These are phyloP conservation scores for Gyromitra esculenta DNA, from an alignment of 2,329 filamentous ascomycete species.

Conservation along the genomic window DNA sequence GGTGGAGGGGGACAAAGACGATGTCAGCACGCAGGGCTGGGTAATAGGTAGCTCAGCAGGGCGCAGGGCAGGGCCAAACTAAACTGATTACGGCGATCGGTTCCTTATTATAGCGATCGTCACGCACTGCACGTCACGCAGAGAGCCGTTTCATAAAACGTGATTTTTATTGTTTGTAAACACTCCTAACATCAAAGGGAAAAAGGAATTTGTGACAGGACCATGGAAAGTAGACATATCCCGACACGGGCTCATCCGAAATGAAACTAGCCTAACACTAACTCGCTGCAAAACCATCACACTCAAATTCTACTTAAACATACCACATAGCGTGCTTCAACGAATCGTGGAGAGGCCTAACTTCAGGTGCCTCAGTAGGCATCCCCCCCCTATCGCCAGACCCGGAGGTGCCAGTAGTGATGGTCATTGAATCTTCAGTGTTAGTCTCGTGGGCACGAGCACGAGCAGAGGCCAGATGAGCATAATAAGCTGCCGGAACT, in stretches of 20 bases:
- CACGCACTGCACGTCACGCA: conserved; percentile 10
- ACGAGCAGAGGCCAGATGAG: conserved; percentile 85
- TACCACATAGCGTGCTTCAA: conserved; percentile 54
- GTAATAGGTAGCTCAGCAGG: conserved; percentile 38
- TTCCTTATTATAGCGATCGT: conserved; percentile 17
- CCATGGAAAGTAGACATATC: conserved; percentile 27
- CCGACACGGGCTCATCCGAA: conserved; percentile 23
- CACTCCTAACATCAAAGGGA: conserved; percentile 25
- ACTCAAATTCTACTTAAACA: conserved; percentile 41
- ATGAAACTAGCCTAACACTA: conserved; percentile 5
- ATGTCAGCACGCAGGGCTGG: conserved; percentile 47
- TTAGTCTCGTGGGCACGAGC: conserved; percentile 75
- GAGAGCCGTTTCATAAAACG: neutral
- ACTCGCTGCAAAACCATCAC: conserved; percentile 19
- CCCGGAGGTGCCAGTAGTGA: conserved; percentile 43
- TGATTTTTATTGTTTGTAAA: conserved; percentile 25
- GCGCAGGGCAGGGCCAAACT: conserved; percentile 30
- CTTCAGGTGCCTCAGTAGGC: conserved; percentile 38
- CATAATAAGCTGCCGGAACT: conserved; percentile 90
- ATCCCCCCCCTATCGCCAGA: conserved; percentile 34
- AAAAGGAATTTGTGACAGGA: conserved; percentile 7
- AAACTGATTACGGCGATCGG: conserved; percentile 15
- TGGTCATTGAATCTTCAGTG: conserved; percentile 46
- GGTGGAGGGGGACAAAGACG: conserved; percentile 22
- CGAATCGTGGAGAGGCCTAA: conserved; percentile 50